These are phyloP conservation scores for Monosporascus sp. DNA, from an alignment of 2,329 filamentous ascomycete genomes.

Conservation along the genomic window DNA sequence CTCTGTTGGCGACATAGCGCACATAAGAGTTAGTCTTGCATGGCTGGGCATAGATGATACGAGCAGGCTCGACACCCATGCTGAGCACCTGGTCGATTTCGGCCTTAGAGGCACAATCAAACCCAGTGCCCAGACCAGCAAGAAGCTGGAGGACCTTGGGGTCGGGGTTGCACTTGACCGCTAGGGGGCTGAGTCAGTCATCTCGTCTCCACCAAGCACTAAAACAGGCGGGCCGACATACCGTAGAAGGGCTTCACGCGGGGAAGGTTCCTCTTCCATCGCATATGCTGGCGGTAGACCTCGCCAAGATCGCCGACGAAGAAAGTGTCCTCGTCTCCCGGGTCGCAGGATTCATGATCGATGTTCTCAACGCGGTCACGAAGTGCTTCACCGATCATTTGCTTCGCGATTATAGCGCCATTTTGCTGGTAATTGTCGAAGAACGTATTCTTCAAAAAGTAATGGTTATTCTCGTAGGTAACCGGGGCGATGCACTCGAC, in stretches of 20 bases:
- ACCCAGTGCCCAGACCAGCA: conserved; percentile 83
- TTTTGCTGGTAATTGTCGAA: conserved; percentile 35
- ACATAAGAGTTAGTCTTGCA: conserved; percentile 99
- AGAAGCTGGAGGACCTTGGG: conserved; percentile 83
- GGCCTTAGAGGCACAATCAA: conserved; percentile 96
- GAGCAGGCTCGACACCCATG: conserved; percentile 76
- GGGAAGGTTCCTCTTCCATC: conserved; percentile 92
- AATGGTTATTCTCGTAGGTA: conserved; percentile 43
- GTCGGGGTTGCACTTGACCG: conserved; percentile 99
- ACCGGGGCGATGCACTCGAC: conserved; percentile 49
- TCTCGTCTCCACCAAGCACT: neutral
- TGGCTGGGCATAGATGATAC: conserved; percentile 98
- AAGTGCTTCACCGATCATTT: conserved; percentile 81
- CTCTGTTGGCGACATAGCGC: conserved; percentile 76
- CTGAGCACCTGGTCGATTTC: conserved; percentile 90
- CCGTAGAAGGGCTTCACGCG: conserved; percentile 96
- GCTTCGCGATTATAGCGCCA: conserved; percentile 57
- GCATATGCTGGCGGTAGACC: conserved; percentile 96
- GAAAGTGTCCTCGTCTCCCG: conserved; percentile 95
- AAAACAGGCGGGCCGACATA: conserved; percentile 38
- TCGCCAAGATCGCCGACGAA: conserved; percentile 97
- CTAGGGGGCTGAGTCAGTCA: conserved; percentile 40
- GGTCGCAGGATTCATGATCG: conserved; percentile 80
- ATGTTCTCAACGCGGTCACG: conserved; percentile 79
- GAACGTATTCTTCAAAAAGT: conserved; percentile 32